A percentile compares a stretch with the other conserved stretches of the same genome.
Evolutionary conservation across 306 rosid genomes (phyloP).

Genomic region (Acacia confusa): DNA sequence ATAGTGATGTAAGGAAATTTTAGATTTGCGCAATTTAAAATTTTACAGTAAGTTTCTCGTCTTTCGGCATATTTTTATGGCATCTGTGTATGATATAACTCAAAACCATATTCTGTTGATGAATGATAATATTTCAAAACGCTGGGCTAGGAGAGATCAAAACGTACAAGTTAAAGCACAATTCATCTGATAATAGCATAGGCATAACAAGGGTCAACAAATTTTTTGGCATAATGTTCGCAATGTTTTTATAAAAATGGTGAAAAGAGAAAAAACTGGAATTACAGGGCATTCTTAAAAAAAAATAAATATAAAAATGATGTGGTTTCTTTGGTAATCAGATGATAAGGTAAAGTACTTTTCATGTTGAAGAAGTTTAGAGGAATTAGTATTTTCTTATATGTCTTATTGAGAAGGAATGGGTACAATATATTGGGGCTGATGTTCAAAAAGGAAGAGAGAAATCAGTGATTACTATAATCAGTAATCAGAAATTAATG

Average conservation of each 20-base stretch:
- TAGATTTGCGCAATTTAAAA: not conserved
- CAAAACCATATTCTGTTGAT: not conserved
- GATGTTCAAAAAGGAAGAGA: too few species aligned
- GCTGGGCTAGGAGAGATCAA: slow-evolving; percentile 9
- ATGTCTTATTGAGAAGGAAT: too few species aligned
- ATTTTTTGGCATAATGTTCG: too few species aligned
- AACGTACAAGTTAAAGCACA: slow-evolving; percentile 1
- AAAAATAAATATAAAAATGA: not conserved
- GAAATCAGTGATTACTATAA: too few species aligned
- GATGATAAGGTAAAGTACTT: not conserved
- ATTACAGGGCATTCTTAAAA: slow-evolving; percentile 2
- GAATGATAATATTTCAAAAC: slow-evolving; percentile 1
- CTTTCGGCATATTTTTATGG: not conserved
- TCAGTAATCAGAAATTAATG: too few species aligned
- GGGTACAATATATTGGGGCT: too few species aligned
- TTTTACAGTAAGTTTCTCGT: not conserved
- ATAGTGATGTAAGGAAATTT: not conserved
- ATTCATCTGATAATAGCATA: not conserved
- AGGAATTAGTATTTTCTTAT: too few species aligned
- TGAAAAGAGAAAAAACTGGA: not conserved
- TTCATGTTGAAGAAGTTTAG: not conserved
- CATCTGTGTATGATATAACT: not conserved
- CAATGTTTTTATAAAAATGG: not conserved
- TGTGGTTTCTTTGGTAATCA: not conserved
- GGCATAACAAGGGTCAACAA: not conserved